phyloP scores from a whole-genome alignment of 768 basidiomycete genomes.

The Pholiota conissans region DNA sequence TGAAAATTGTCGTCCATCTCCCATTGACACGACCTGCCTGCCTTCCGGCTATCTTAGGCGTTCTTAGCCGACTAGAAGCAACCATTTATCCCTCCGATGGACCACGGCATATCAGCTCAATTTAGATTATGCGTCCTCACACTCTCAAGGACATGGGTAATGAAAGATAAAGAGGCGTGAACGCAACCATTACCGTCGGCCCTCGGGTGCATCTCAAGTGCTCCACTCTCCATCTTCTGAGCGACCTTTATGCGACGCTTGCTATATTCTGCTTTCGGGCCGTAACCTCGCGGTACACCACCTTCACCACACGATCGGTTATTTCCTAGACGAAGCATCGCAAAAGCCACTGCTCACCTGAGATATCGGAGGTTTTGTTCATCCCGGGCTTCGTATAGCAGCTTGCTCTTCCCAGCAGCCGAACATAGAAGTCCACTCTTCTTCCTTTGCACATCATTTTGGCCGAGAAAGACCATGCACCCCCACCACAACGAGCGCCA shows the following conservation, averaged over 20 bases:
- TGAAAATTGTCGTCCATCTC: background rate
- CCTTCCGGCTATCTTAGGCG: background rate
- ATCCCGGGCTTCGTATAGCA: background rate
- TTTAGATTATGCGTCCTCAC: background rate
- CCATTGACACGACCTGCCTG: constrained; percentile 7
- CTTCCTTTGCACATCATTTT: background rate
- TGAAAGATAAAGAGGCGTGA: background rate
- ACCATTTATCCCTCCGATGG: background rate
- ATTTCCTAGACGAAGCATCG: background rate
- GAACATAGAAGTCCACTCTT: background rate
- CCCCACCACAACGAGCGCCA: constrained; percentile 2
- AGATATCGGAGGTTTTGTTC: constrained; percentile 1
- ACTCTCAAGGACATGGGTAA: background rate
- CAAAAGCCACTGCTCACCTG: constrained; percentile 3
- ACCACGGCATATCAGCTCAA: background rate
- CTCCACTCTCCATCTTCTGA: background rate
- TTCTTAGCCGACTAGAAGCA: background rate
- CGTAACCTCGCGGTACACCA: background rate
- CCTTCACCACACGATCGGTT: background rate
- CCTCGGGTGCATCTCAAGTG: background rate
- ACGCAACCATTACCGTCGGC: background rate
- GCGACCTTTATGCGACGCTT: background rate
- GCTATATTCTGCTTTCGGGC: background rate
- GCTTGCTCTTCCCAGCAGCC: background rate
- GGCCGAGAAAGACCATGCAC: background rate